Conservation (phyloP, 345 rosid genomes). For the Brassica juncea region DNA sequence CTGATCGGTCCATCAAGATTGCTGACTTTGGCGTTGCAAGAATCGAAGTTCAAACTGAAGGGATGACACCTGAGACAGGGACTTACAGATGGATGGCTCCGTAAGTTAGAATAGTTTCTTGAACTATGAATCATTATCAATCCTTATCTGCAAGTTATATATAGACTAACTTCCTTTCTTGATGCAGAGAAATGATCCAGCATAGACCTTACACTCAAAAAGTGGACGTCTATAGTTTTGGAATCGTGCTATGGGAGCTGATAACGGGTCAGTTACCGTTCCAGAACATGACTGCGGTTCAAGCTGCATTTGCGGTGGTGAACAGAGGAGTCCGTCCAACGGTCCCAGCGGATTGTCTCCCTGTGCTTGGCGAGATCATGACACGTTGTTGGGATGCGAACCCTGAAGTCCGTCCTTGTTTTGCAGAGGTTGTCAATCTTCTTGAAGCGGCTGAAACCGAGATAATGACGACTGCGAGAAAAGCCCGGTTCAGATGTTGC, state of each 20-base stretch:
- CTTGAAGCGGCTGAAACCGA: slow-evolving; percentile 50
- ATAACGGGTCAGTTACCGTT: slow-evolving; percentile 49
- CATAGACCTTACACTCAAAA: slow-evolving; percentile 60
- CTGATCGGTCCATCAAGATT: slow-evolving; percentile 53
- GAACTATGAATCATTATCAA: background rate
- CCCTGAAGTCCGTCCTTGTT: slow-evolving; percentile 49
- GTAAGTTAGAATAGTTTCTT: slow-evolving; percentile 38
- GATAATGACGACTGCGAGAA: slow-evolving; percentile 44
- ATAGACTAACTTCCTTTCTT: background rate
- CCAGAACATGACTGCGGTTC: slow-evolving; percentile 48
- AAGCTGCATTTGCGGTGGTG: slow-evolving; percentile 51
- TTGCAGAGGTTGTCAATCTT: slow-evolving; percentile 43
- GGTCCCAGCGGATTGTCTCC: slow-evolving; percentile 46
- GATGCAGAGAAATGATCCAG: slow-evolving; percentile 60
- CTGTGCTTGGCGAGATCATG: slow-evolving; percentile 50
- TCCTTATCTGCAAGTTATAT: slow-evolving; percentile 9
- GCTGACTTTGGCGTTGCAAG: slow-evolving; percentile 59
- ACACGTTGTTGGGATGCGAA: slow-evolving; percentile 51
- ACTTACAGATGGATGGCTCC: slow-evolving; percentile 66
- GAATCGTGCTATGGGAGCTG: slow-evolving; percentile 61
- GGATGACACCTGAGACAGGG: slow-evolving; percentile 58
- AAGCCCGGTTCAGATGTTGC: slow-evolving; percentile 57
- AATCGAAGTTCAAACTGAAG: slow-evolving; percentile 49
- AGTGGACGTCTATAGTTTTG: slow-evolving; percentile 63
- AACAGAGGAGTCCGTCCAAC: slow-evolving; percentile 46